Percentiles rank a stretch among this genome's conserved stretches.
These are phyloP conservation scores for Cydonia oblonga DNA, from an alignment of 331 rosid species.

Conservation along the genomic window DNA sequence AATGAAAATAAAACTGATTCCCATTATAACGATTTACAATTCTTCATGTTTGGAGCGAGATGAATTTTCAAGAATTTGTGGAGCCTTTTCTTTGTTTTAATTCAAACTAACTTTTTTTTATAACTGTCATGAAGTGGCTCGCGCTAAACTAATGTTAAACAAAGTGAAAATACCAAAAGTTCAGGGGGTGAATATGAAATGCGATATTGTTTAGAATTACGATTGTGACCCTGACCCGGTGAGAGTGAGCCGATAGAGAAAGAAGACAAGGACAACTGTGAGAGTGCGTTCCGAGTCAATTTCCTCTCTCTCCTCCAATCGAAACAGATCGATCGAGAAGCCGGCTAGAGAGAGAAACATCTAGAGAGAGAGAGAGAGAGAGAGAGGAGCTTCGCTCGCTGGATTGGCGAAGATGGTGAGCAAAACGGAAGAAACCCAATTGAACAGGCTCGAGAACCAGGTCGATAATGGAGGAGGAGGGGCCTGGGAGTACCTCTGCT, in stretches of 20 bases:
- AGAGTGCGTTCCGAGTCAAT: background rate
- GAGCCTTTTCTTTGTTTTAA: too few species aligned
- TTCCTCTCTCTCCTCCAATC: background rate
- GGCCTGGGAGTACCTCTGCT: constrained; percentile 84
- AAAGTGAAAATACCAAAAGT: too few species aligned
- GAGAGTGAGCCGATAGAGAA: background rate
- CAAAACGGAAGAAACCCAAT: constrained; percentile 56
- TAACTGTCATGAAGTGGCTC: too few species aligned
- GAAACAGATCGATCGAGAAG: constrained; percentile 29
- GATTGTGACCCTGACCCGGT: background rate
- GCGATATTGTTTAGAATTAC: too few species aligned
- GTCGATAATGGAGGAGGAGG: constrained; percentile 98
- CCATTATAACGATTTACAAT: too few species aligned
- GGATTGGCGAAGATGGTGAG: constrained; percentile 64
- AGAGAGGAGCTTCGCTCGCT: background rate
- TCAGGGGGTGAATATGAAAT: too few species aligned
- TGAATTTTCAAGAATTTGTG: too few species aligned
- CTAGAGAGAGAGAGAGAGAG: background rate
- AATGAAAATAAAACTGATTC: too few species aligned
- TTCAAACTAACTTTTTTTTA: too few species aligned
- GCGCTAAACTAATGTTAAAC: too few species aligned
- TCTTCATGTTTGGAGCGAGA: too few species aligned
- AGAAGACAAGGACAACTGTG: background rate
- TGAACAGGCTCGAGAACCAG: constrained; percentile 74
- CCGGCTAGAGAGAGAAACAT: constrained; percentile 2